phyloP scores from a whole-genome alignment of 495 filamentous ascomycete species.

The Penicillium turbatum region DNA sequence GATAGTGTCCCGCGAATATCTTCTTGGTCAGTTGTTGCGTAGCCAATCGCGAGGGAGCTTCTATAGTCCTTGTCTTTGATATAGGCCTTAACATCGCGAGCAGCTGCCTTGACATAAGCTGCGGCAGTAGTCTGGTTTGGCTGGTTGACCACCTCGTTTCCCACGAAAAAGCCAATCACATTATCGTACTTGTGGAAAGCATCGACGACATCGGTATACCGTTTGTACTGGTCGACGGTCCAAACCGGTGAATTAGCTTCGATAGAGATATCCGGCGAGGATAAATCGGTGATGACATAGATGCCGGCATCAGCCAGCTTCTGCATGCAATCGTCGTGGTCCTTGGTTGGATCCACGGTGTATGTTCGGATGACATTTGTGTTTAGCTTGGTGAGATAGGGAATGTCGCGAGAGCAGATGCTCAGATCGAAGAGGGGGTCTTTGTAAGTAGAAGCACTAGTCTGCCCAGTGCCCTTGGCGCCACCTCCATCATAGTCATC shows the following conservation, averaged over 20 bases:
- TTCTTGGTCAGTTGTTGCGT: conserved; percentile 89
- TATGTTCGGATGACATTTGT: conserved; percentile 96
- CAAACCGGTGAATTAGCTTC: conserved; percentile 61
- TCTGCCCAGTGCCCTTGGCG: conserved; percentile 45
- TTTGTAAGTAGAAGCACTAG: conserved; percentile 44
- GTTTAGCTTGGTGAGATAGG: conserved; percentile 66
- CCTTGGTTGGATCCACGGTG: conserved; percentile 72
- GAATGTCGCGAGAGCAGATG: conserved; percentile 78
- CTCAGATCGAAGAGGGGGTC: conserved; percentile 57
- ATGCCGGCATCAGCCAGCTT: conserved; percentile 85
- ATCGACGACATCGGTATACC: conserved; percentile 87
- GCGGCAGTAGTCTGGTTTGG: conserved; percentile 79
- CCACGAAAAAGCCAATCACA: conserved; percentile 93
- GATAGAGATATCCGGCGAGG: conserved; percentile 76
- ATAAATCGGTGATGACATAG: conserved; percentile 90
- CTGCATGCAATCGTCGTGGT: conserved; percentile 83
- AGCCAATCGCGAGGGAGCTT: conserved; percentile 71
- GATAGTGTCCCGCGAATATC: conserved; percentile 73
- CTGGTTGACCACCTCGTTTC: conserved; percentile 92
- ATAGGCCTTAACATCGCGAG: conserved; percentile 92
- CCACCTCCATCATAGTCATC: too few species aligned
- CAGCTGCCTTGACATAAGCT: conserved; percentile 94
- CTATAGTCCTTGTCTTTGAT: conserved; percentile 77
- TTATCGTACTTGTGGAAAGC: conserved; percentile 78
- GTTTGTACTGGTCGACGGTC: conserved; percentile 70